Evolutionary conservation across 495 filamentous ascomycete genomes (phyloP), one percentile per base, ranked within the genome.

Genomic region (Aspergillus olivimuriae): DNA sequence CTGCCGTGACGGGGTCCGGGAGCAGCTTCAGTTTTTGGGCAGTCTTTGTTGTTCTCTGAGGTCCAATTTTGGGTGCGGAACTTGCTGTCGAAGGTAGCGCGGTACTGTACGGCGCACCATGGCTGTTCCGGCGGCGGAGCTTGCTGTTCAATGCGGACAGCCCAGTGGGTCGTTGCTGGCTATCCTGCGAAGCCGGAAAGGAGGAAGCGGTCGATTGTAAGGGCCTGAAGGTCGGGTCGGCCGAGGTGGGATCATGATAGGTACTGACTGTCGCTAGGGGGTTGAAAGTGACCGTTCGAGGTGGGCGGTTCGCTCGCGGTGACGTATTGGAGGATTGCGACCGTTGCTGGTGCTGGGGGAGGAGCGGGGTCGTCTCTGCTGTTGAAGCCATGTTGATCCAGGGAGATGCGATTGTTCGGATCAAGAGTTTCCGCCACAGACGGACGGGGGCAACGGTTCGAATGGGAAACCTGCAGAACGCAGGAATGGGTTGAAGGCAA

Each of bases 1-100:
- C 87, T 2, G 81, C 82, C 8, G 86, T 77, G 32, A 91, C 87
- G 2, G 94, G 89, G 54, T 91, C 87, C 3, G 92, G 92, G 8
- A 98, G 69, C 12, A 97, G 74, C 64, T 98, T 98, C 39, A 98
- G 74, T 65, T 98, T 98, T 69, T 97, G 88, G 1, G 87, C 86
- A 43, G 85, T 95, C 61, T 94, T 92, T 21, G 89, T 94, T 33
- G 90, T 97, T 60, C 92, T 70, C 53, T 97, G 92, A 6, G 94
- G 89, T 3, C 92, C 92, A 41, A 96, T 90, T 68, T 98, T 98
- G 8, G 82, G 69, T 5, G 75, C 66, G 3, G 70, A 48, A 6
- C n/a, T n/a, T n/a, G 63, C 62, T 1, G 66, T 68, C 1, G 73
- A 58, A 7, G 70, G 63, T 16, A 56, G 55, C 7, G 63, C 43